Evolutionary conservation across 805 yeast genomes (phyloP).

Genomic region (Yarrowia sp.): DNA sequence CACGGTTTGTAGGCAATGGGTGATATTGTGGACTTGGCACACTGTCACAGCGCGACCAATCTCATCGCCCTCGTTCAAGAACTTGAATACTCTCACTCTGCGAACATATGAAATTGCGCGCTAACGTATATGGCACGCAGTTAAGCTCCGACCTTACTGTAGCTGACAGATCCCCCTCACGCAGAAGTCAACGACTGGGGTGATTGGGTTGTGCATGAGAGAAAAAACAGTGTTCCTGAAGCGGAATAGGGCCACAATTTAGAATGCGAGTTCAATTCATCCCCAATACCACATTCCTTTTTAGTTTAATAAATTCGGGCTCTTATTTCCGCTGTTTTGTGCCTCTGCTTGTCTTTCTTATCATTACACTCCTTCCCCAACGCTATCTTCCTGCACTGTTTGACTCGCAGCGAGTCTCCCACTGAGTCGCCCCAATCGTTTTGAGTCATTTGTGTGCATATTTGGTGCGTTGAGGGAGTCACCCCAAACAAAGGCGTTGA

Average conservation of each 20-base stretch:
- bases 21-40: background rate
- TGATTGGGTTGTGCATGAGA: background rate
- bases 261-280: background rate
- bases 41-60: background rate
- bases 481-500: background rate
- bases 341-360: background rate
- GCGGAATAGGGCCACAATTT: background rate
- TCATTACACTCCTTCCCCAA: background rate
- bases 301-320: background rate
- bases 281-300: background rate
- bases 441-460: slow-evolving; percentile 15
- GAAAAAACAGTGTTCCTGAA: background rate
- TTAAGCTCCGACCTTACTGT: background rate
- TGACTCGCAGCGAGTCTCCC: slow-evolving; percentile 9
- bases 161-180: background rate
- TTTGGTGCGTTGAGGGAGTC: slow-evolving; percentile 12
- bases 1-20: background rate
- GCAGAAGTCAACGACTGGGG: background rate
- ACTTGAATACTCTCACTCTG: too few relatives aligned
- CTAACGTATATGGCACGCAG: background rate
- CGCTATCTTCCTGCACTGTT: background rate
- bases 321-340: background rate
- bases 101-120: background rate
- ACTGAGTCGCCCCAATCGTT: slow-evolving; percentile 8
- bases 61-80: too few relatives aligned